Percentiles rank a stretch among this genome's conserved stretches.
phyloP scores from a whole-genome alignment of 2,329 filamentous ascomycete species.

The Epichloe sibirici region DNA sequence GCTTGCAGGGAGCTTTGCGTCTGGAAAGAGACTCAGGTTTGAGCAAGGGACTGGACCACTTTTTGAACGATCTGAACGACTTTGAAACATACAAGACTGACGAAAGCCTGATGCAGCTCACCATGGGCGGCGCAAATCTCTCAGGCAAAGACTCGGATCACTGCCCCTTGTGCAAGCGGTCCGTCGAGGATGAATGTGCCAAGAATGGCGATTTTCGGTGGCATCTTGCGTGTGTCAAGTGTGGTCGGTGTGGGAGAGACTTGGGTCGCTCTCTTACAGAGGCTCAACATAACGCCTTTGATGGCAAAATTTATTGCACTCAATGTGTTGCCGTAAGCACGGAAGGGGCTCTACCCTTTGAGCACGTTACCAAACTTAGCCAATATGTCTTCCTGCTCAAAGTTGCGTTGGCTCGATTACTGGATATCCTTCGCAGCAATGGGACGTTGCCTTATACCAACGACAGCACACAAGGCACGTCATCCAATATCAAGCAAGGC shows the following conservation, averaged over 20 bases:
- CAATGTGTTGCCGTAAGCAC: slow-evolving; percentile 48
- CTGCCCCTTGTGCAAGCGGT: slow-evolving; percentile 67
- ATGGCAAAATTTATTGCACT: slow-evolving; percentile 59
- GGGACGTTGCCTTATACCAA: slow-evolving; percentile 70
- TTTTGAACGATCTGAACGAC: slow-evolving; percentile 72
- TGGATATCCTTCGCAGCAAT: slow-evolving; percentile 75
- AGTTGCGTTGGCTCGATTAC: slow-evolving; percentile 77
- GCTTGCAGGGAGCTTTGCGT: slow-evolving; percentile 82
- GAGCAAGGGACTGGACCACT: slow-evolving; percentile 64
- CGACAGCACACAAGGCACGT: slow-evolving; percentile 36
- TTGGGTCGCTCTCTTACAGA: slow-evolving; percentile 56
- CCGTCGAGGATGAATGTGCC: slow-evolving; percentile 90
- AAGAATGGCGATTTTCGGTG: slow-evolving; percentile 64
- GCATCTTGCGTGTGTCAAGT: slow-evolving; percentile 74
- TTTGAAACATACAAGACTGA: slow-evolving; percentile 67
- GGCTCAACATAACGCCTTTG: slow-evolving; percentile 56
- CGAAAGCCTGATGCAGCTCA: slow-evolving; percentile 56
- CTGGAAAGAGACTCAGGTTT: slow-evolving; percentile 73
- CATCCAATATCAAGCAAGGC: slow-evolving; percentile 5
- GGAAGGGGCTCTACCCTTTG: slow-evolving; percentile 44
- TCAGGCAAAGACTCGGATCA: slow-evolving; percentile 73
- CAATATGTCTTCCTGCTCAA: slow-evolving; percentile 90
- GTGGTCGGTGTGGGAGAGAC: slow-evolving; percentile 52
- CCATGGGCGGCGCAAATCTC: slow-evolving; percentile 50
- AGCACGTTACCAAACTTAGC: slow-evolving; percentile 71